A percentile compares a stretch with the other conserved stretches of the same genome.
phyloP scores from a whole-genome alignment of 768 basidiomycete genomes.

The Boletus subparvulus region DNA sequence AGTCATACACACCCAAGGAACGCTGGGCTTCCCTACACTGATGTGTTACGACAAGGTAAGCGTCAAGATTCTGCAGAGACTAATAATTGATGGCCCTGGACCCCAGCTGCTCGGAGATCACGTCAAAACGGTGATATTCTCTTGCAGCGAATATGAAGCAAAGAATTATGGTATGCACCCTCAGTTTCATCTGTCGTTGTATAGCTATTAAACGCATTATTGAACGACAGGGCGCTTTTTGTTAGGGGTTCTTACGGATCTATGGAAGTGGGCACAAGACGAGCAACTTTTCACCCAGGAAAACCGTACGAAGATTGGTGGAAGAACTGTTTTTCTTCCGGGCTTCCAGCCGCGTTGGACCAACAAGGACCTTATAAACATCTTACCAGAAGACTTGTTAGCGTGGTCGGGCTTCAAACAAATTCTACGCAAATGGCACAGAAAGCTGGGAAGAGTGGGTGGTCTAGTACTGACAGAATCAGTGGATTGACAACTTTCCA shows the following conservation, averaged over 20 bases:
- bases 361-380: constrained; percentile 40
- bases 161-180: constrained; percentile 77
- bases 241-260: constrained; percentile 70
- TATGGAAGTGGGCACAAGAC: constrained; percentile 77
- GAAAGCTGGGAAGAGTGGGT: constrained; percentile 67
- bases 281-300: constrained; percentile 72
- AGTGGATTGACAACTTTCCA: neutral
- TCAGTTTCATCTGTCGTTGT: neutral
- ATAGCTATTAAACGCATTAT: neutral
- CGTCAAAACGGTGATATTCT: constrained; percentile 81
- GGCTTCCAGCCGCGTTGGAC: constrained; percentile 62
- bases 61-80: neutral
- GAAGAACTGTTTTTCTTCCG: constrained; percentile 60
- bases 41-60: constrained; percentile 80
- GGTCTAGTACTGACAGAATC: neutral
- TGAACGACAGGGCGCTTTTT: constrained; percentile 75
- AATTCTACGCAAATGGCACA: constrained; percentile 83
- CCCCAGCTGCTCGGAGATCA: constrained; percentile 79
- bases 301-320: constrained; percentile 62
- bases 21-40: constrained; percentile 83
- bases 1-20: constrained; percentile 83
- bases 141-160: constrained; percentile 95
- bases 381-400: constrained; percentile 53
- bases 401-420: constrained; percentile 69
- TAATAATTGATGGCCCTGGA: constrained; percentile 4